Evolutionary conservation across 163 green algal genomes (phyloP).

Genomic region (Scenedesmus sp.): DNA sequence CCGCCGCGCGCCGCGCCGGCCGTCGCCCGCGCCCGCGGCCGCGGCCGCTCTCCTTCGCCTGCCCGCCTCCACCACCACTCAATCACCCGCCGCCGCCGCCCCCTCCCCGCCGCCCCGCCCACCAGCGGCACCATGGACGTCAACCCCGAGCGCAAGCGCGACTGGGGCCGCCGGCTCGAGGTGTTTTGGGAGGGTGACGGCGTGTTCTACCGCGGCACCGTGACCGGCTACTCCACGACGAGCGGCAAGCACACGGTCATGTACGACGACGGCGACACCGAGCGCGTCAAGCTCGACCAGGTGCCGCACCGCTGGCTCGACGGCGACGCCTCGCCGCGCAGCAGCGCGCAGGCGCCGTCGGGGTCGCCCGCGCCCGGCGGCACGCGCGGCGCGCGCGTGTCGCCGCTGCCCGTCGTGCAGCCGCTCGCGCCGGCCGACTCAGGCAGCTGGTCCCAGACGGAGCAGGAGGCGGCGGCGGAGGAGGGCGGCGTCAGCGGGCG

Average conservation of each 20-base stretch:
- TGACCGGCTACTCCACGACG: slow-evolving; percentile 39
- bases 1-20: no score
- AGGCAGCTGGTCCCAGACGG: slow-evolving; percentile 44
- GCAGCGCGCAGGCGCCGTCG: slow-evolving; percentile 16
- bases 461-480: slow-evolving; percentile 25
- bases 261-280: slow-evolving; percentile 82
- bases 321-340: slow-evolving; percentile 33
- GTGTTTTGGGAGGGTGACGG: slow-evolving; percentile 84
- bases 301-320: slow-evolving; percentile 41
- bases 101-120: no score
- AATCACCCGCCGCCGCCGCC: not conserved
- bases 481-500: slow-evolving; percentile 9
- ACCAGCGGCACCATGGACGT: slow-evolving; percentile 89
- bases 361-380: slow-evolving; percentile 3
- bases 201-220: slow-evolving; percentile 65
- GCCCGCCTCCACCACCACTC: no score
- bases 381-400: not conserved
- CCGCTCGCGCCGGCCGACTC: slow-evolving; percentile 19
- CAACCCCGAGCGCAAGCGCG: slow-evolving; percentile 73
- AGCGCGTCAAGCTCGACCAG: slow-evolving; percentile 67
- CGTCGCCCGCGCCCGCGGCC: not conserved
- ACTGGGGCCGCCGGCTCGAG: slow-evolving; percentile 71
- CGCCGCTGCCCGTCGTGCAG: slow-evolving; percentile 22
- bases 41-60: no score
- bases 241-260: slow-evolving; percentile 75